Evolutionary conservation across 2,329 filamentous ascomycete species (phyloP), one percentile per base, ranked within the genome.

Genomic region (Pseudogymnoascus sp.): DNA sequence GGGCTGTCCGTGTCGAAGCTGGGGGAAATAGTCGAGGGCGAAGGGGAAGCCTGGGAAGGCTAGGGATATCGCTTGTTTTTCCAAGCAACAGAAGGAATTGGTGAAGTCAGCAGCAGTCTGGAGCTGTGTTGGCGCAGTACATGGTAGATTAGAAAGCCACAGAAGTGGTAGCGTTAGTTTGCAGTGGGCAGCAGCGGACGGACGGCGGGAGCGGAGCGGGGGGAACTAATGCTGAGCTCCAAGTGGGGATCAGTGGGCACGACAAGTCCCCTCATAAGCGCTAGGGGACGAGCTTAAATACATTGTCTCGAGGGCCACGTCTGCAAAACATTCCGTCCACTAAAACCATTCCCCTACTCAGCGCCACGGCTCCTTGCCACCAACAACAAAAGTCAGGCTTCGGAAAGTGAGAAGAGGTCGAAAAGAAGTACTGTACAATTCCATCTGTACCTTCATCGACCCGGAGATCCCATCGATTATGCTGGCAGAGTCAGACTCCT

Each of bases 261-360:
- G 48, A 55, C 48, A 55, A 55, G 29, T n/a, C 18, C 29, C 48
- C 45, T 15, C 15, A 35, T 55, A 55, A 55, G 48, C 29, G 48
- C 48, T 21, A 55, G 48, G 48, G 27, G 29, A 55, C 48, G 29
- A 55, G 48, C 48, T 55, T 55, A 55, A 55, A 55, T 55, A 55
- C 48, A 55, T 55, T 35, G 48, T 55, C 15, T 55, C 48, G 29
- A 55, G 3, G 27, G 48, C 48, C 48, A 55, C 48, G 48, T 55
- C 48, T 33, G 18, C 29, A 35, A 35, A 21, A 55, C 48, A 33
- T 21, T 8, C 48, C 29, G 48, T 13, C 48, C 29, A 55, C 48
- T 55, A 55, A 15, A 55, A 12, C 5, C 21, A 21, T 13, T 35
- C 29, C 48, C 10, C 9, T 12, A 55, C 48, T 55, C 15, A 55